Evolutionary conservation across 352 stramenopile species (phyloP), one percentile per base, ranked within the genome.

Genomic region (Phytophthora boehmeriae): DNA sequence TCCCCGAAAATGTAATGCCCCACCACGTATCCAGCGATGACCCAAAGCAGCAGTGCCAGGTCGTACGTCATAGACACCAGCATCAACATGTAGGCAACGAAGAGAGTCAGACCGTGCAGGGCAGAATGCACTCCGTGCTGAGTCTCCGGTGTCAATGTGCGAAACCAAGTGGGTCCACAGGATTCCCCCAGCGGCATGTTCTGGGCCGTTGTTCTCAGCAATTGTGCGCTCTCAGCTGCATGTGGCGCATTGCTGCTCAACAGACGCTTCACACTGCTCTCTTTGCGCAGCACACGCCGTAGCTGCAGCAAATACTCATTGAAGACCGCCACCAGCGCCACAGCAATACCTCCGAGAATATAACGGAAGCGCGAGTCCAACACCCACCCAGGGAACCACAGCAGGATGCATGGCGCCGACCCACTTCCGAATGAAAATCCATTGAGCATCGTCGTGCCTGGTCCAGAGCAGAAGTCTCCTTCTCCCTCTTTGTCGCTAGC

Each of bases 1-100:
- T 92, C 80, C 17, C 76, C 80, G 55, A 88, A 92, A 13, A 90
- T 41, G 52, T 84, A 92, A 67, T 90, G 76, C 13, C 83, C 83
- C 11, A 67, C 47, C n/a, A 90, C 57, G 50, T 89, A 92, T 8
- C 83, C 83, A 19, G 35, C 38, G 34, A 92, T 75, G 10, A 71
- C 71, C 69, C 75, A 84, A 9, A 82, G 25, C 17, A 92, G 77
- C 50, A 92, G 63, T 48, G 71, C 67, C 50, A 78, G 75, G 55
- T 92, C 83, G 68, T 92, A 92, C 22, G 83, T 92, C 83, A 92
- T 92, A 19, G 83, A 85, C 17, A 88, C 83, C 19, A 92, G 76
- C 83, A 92, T 92, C 25, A 92, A 77, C 80, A 92, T 77, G 53
- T 92, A 92, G 11, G 83, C 83, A 17, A 92, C 68, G 11, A 86